Evolutionary conservation across 306 rosid genomes (phyloP), one percentile per base, ranked within the genome.

Genomic region (Cucurbita moschata): DNA sequence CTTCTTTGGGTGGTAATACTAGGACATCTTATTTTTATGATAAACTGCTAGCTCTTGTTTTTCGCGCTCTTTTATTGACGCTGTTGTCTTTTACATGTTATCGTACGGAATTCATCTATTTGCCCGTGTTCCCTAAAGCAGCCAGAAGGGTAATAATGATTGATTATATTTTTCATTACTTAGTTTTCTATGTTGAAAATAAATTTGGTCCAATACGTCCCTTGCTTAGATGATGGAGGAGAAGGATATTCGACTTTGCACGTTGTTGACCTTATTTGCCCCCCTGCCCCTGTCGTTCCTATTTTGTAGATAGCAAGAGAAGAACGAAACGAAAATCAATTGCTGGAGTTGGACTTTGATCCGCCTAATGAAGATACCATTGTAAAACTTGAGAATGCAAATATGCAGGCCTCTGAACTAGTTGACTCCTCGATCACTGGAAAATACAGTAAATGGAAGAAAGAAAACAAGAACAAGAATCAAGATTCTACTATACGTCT

Each of bases 371-470:
- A 81, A 55, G 92, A 87, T 75, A 84, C 78, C 51, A 73, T 71
- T 60, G 83, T 86, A 72, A 87, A 85, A 81, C 88, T 88, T 77
- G 98, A 93, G 81, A 87, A 83, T 84, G 80, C 78, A 54, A 93
- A 90, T 80, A 89, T 88, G 76, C 92, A 88, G 68, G 97, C 82
- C 67, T 93, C 94, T 37, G 85, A 79, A 81, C 87, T 92, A 65
- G 92, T 89, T 74, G 92, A 86, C 82, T 85, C 90, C 57, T 82
- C 96, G 19, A 83, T 91, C 61, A 81, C 89, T 7, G 99, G 96
- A 38, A 94, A 91, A 81, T 95, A 95, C 87, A 95, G 82, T 88
- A 79, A 87, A 57, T 89, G 99, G 97, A 95, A 96, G 90, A 94
- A 81, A 84, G 96, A 95, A 84, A 79, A 76, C 57, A 96, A 89